Evolutionary conservation across 2,329 filamentous ascomycete species (phyloP), one percentile per base, ranked within the genome.

Genomic region (Sarocladium oryzae): DNA sequence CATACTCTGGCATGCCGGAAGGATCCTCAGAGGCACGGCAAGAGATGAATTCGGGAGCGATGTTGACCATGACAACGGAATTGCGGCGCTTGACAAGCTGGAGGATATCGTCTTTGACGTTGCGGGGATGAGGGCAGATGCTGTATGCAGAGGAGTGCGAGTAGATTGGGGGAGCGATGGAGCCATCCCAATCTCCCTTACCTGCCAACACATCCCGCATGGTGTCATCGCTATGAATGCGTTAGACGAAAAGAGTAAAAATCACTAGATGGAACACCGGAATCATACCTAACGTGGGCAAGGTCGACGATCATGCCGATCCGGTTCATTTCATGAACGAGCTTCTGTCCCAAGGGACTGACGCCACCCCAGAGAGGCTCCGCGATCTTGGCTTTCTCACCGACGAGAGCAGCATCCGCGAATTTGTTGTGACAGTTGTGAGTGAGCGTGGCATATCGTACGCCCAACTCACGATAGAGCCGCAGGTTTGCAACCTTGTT

Each of bases 221-320:
- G 0, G 91, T 96, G 54, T 92, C 86, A 52, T 81, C 78, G 59
- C 86, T 72, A 16, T 13, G 11, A 13, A 1, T 6, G 30, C 28
- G 32, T 23, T 26, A 16, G 78, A 21, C n/a, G 16, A n/a, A 16
- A 16, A 26, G 38, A 18, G 13, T 20, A 15, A 26, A 16, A 28
- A 9, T 13, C 13, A 23, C 4, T 7, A 18, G 13, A n/a, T 8
- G 7, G 6, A 36, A 8, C 18, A 13, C 20, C 5, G 37, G 16
- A 43, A 5, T 51, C 57, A 51, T 52, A 68, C 69, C 69, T 81
- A 4, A 74, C 74, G 66, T 96, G 92, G 6, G 87, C 79, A 32
- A 96, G 75, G 63, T 96, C 92, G 36, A 97, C 87, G n/a, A 96
- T 82, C 84, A 96, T 90, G 23, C 92, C 92, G 2, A 96, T 73